Evolutionary conservation across 179 eudicot genomes (phyloP), one percentile per base, ranked within the genome.

Genomic region (Sideroxylon spinosum): DNA sequence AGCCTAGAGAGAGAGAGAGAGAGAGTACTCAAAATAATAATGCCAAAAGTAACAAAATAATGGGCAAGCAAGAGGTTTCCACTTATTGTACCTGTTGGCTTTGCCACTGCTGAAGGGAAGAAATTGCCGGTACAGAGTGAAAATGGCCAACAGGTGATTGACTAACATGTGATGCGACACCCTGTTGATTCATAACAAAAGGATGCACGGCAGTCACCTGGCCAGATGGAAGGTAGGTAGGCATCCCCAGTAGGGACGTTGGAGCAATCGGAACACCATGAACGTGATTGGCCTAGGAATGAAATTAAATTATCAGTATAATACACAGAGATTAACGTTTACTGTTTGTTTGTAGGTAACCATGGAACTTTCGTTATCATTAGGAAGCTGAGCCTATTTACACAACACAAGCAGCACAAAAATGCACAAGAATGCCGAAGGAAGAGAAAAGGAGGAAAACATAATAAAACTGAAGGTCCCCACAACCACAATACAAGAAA

Each of bases 191-290:
- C 91, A 95, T 81, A 71, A 89, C 81, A 80, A 88, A 90, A 48
- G 95, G 93, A 87, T 91, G 97, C 90, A 97, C 56, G 76, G 97
- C 88, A 76, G 97, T 57, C 78, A 92, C 80, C 78, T 90, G 99
- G 60, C 92, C 95, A 76, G 92, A 85, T 69, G 91, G 93, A 80
- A 88, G 82, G 82, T 90, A 95, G 64, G 92, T 78, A 56, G 97
- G 85, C 87, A 95, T 84, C 74, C 95, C 98, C 82, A 92, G 84
- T 52, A 92, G 82, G 71, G 97, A 85, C n/a, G 94, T 61, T 28
- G 89, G 90, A 82, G 89, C 83, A 78, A 90, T 74, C 75, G 89
- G 87, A 82, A 86, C 84, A 76, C 87, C 88, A 77, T 88, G 89
- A 77, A 85, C 87, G 76, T 90, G 94, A 53, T 88, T 83, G 37